These are phyloP conservation scores for Globisporangium mamillatum DNA, from an alignment of 352 stramenopile species.

Conservation along the genomic window DNA sequence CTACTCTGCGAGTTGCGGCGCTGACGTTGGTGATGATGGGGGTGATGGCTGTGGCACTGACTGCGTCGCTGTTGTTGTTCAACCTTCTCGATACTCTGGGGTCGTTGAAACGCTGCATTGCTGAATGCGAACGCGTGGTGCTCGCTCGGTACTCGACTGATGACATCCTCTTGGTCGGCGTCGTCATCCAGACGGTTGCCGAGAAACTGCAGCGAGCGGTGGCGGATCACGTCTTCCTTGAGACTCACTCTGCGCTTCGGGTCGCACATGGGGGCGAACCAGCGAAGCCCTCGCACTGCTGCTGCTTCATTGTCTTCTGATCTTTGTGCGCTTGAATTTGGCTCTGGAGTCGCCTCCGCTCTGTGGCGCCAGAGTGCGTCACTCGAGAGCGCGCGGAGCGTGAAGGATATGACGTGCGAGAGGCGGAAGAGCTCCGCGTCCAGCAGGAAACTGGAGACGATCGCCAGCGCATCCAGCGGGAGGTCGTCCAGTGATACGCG, in stretches of 20 bases:
- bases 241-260: background rate
- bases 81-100: background rate
- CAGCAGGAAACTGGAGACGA: background rate
- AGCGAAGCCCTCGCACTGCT: background rate
- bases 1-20: background rate
- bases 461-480: background rate
- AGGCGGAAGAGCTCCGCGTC: background rate
- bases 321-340: background rate
- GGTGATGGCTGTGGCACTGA: background rate
- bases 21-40: background rate
- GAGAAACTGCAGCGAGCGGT: background rate
- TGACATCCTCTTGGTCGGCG: background rate
- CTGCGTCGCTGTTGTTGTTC: background rate
- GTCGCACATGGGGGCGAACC: background rate
- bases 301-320: background rate
- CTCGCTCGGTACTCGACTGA: background rate
- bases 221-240: slow-evolving; percentile 3
- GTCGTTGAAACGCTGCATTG: slow-evolving; percentile 1
- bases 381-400: background rate
- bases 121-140: slow-evolving; percentile 3
- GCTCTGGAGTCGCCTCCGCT: background rate
- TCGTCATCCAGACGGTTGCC: background rate
- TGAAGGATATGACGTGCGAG: background rate
- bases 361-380: slow-evolving; percentile 37
- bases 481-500: background rate